phyloP scores from a whole-genome alignment of 2,329 filamentous ascomycete species.

The Neonectria ditissima region DNA sequence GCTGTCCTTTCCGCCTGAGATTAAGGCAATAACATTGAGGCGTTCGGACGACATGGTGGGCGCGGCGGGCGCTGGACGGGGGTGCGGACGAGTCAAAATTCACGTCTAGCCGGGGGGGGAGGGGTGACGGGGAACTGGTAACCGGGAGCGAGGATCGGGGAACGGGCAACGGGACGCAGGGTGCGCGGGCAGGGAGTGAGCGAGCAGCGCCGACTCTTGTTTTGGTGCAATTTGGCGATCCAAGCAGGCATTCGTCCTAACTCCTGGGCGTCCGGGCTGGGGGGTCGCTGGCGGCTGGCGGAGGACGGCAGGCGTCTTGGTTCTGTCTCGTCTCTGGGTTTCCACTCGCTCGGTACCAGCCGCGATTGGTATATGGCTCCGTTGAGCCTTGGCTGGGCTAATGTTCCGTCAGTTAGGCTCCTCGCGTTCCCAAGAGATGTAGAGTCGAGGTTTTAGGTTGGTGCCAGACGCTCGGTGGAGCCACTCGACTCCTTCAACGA shows the following conservation, averaged over 20 bases:
- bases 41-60: constrained; percentile 56
- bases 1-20: constrained; percentile 98
- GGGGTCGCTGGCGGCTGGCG: background rate
- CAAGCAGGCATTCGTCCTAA: constrained; percentile 6
- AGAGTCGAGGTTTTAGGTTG: constrained; percentile 24
- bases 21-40: constrained; percentile 86
- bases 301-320: background rate
- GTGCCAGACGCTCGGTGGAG: constrained; percentile 16
- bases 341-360: constrained; percentile 20
- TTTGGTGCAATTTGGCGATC: constrained; percentile 17
- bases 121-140: constrained; percentile 9
- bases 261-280: background rate
- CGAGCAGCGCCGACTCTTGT: background rate
- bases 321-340: constrained; percentile 1
- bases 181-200: background rate
- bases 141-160: constrained; percentile 3
- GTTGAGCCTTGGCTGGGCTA: background rate
- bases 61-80: constrained; percentile 15
- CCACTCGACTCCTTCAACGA: constrained; percentile 9
- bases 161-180: background rate
- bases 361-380: constrained; percentile 22
- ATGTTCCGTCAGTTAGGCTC: background rate
- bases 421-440: constrained; percentile 7
- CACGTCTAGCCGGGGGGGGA: background rate
- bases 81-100: constrained; percentile 19